phyloP scores from a whole-genome alignment of 2,329 filamentous ascomycete species.

The Verticillium tricorpus region DNA sequence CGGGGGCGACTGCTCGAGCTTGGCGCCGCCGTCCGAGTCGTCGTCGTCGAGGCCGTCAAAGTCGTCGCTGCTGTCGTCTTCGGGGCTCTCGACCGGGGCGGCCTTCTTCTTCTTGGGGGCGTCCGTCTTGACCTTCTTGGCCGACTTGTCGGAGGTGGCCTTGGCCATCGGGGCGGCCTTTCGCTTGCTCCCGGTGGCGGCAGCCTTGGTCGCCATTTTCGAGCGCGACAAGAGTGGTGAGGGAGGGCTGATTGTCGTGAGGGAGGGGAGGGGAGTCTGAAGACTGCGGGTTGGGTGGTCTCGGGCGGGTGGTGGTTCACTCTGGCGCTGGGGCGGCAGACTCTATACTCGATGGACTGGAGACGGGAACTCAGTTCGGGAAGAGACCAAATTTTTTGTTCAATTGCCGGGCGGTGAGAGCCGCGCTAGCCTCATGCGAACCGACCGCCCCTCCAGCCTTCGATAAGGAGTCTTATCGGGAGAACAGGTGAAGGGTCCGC shows the following conservation, averaged over 20 bases:
- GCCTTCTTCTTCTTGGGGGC: constrained; percentile 23
- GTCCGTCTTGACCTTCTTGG: constrained; percentile 47
- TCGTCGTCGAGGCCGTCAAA: constrained; percentile 36
- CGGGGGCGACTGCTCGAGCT: constrained; percentile 18
- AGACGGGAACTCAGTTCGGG: neutral
- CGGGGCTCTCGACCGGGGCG: constrained; percentile 25
- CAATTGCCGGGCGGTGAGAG: constrained; percentile 30
- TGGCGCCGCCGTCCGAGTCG: constrained; percentile 51
- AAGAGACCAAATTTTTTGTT: constrained; percentile 18
- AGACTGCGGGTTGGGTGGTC: neutral
- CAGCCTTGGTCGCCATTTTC: constrained; percentile 45
- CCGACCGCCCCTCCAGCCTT: neutral
- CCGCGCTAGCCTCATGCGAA: constrained; percentile 6
- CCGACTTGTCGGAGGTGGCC: constrained; percentile 31
- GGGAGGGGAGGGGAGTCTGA: neutral
- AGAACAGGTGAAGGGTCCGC: neutral
- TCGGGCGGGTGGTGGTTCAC: neutral
- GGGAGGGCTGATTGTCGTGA: neutral
- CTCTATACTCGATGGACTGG: neutral
- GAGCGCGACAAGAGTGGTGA: constrained; percentile 4
- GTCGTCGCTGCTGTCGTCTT: constrained; percentile 33
- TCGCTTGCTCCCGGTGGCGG: constrained; percentile 48
- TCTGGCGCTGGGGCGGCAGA: neutral
- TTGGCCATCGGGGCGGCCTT: constrained; percentile 46
- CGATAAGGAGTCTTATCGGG: neutral